Conservation (phyloP, 2,329 filamentous ascomycete genomes). For the Alternaria gaisen region DNA sequence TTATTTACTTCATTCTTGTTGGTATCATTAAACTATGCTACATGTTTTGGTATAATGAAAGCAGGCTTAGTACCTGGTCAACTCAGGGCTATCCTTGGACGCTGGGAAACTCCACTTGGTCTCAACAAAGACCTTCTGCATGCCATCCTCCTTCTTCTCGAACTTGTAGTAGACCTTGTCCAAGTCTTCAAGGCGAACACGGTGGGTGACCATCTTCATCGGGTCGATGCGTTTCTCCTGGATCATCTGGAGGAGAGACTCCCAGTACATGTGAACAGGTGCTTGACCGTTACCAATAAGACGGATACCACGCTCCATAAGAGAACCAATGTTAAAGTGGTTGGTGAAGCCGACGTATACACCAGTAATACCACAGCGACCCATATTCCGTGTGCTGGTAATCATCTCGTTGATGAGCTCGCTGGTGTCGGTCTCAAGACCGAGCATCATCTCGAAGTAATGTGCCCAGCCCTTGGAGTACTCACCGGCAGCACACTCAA, state of each 20-base stretch:
- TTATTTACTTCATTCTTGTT: constrained; percentile 6
- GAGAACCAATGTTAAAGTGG: constrained; percentile 81
- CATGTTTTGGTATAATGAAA: not conserved
- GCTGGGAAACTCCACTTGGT: constrained; percentile 66
- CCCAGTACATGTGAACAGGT: constrained; percentile 86
- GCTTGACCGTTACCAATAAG: constrained; percentile 75
- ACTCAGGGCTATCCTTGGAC: constrained; percentile 58
- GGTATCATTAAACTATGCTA: constrained; percentile 5
- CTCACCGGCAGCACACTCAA: constrained; percentile 74
- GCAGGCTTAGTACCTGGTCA: constrained; percentile 56
- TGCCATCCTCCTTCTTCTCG: constrained; percentile 74
- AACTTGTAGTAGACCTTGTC: constrained; percentile 66
- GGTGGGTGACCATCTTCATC: constrained; percentile 81
- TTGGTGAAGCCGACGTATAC: constrained; percentile 74
- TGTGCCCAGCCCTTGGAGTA: constrained; percentile 70
- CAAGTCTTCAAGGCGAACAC: constrained; percentile 64
- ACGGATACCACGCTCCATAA: constrained; percentile 88
- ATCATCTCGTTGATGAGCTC: constrained; percentile 85
- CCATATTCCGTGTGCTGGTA: constrained; percentile 74
- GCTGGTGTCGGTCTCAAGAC: constrained; percentile 83
- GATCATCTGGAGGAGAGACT: constrained; percentile 75
- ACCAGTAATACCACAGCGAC: constrained; percentile 80
- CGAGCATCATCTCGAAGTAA: constrained; percentile 67
- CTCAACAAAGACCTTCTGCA: constrained; percentile 82
- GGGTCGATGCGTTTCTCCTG: constrained; percentile 75